Conservation (phyloP, 2,329 filamentous ascomycete genomes). For the Aspergillus thermomutatus region DNA sequence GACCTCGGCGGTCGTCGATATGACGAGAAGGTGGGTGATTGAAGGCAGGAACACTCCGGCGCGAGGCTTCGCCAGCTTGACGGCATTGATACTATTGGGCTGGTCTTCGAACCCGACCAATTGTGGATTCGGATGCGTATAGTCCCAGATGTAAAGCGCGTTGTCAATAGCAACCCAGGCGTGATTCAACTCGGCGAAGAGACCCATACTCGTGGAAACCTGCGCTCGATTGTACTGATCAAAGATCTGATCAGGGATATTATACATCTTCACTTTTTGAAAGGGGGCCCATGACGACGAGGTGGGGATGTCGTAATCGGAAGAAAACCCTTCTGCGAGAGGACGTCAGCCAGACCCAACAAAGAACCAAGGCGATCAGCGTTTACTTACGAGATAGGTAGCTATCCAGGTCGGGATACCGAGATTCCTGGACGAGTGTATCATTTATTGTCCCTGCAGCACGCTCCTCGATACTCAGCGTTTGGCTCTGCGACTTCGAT, state of each 20-base stretch:
- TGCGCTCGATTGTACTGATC: conserved; percentile 87
- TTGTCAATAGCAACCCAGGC: conserved; percentile 97
- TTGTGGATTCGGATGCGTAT: conserved; percentile 86
- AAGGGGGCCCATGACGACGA: conserved; percentile 79
- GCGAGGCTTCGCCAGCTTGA: conserved; percentile 81
- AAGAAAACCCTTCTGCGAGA: conserved; percentile 74
- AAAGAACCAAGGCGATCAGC: conserved; percentile 1
- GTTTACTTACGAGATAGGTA: conserved; percentile 76
- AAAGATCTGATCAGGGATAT: conserved; percentile 87
- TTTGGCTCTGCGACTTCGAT: conserved; percentile 46
- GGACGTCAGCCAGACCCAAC: conserved; percentile 27
- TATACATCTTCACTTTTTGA: conserved; percentile 79
- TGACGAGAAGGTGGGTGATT: conserved; percentile 83
- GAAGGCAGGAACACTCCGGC: conserved; percentile 80
- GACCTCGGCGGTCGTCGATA: conserved; percentile 82
- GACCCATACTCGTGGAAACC: conserved; percentile 86
- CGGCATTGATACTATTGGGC: conserved; percentile 80
- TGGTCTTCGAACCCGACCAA: conserved; percentile 91
- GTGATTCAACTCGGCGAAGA: conserved; percentile 92
- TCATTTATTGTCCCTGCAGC: conserved; percentile 81
- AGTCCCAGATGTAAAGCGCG: conserved; percentile 95
- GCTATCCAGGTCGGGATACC: conserved; percentile 83
- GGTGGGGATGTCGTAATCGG: conserved; percentile 78
- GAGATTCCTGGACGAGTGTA: conserved; percentile 69
- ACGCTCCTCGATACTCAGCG: conserved; percentile 69